phyloP scores from a whole-genome alignment of 1,139 yeast genomes.

The Yamadazyma diddensiae region DNA sequence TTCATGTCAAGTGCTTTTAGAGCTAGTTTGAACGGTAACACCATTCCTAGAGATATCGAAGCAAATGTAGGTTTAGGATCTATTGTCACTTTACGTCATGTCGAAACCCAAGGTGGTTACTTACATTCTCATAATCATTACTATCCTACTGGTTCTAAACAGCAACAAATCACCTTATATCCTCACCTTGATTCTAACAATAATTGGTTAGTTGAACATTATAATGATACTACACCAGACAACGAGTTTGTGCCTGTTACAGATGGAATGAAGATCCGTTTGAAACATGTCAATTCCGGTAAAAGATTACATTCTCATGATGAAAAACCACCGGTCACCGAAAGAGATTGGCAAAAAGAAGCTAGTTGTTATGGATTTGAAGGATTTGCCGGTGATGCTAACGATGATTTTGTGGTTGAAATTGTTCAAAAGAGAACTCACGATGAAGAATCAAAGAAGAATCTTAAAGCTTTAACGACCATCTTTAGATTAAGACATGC shows the following conservation, averaged over 20 bases:
- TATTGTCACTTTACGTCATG: constrained; percentile 73
- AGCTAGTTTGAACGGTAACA: constrained; percentile 67
- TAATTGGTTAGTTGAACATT: constrained; percentile 76
- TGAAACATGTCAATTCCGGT: constrained; percentile 63
- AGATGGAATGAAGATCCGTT: constrained; percentile 78
- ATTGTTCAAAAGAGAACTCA: constrained; percentile 62
- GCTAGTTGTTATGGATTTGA: constrained; percentile 88
- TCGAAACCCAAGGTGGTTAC: constrained; percentile 89
- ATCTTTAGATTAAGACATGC: constrained; percentile 86
- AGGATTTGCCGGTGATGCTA: constrained; percentile 91
- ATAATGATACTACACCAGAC: constrained; percentile 52
- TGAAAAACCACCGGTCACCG: constrained; percentile 88
- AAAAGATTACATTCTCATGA: constrained; percentile 96
- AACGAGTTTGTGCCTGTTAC: constrained; percentile 58
- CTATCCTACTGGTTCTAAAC: constrained; percentile 91
- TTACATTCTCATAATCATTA: constrained; percentile 86
- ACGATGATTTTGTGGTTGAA: constrained; percentile 92
- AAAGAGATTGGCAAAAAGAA: constrained; percentile 95
- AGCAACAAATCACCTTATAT: constrained; percentile 90
- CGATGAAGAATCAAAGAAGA: constrained; percentile 56
- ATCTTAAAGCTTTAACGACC: constrained; percentile 76
- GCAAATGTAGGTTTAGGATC: constrained; percentile 92
- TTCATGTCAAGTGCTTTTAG: constrained; percentile 91
- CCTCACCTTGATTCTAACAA: constrained; percentile 91
- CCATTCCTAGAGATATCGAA: constrained; percentile 62